Evolutionary conservation across 192 early-diverging fungal genomes (phyloP).

Genomic region (Coemansia sp.): DNA sequence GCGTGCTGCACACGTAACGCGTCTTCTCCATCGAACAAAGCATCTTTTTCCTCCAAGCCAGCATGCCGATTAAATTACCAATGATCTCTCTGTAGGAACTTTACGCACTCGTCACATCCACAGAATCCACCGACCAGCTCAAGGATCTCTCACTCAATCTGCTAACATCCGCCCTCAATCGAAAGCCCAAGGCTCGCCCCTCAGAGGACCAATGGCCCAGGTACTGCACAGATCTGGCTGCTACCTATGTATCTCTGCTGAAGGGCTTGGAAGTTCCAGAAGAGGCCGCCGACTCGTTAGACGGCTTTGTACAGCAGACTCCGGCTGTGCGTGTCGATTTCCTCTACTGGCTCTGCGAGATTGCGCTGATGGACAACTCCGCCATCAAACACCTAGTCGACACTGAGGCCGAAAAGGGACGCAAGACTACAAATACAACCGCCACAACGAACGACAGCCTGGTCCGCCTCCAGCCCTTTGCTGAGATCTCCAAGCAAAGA

Average conservation of each 20-base stretch:
- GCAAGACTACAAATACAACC: conserved; percentile 21
- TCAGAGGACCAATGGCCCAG: conserved; percentile 43
- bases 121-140: conserved; percentile 18
- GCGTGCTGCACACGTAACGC: conserved; percentile 7
- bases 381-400: conserved; percentile 41
- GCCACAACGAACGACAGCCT: conserved; percentile 6
- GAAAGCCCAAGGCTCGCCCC: conserved; percentile 15
- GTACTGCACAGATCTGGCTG: conserved; percentile 38
- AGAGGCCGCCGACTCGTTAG: conserved; percentile 43
- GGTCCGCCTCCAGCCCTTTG: conserved; percentile 38
- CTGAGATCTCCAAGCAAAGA: conserved; percentile 50
- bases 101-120: conserved; percentile 21
- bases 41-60: no score
- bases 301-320: conserved; percentile 29
- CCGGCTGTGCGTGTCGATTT: conserved; percentile 45
- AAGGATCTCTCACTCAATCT: conserved; percentile 33
- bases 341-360: conserved; percentile 48
- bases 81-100: conserved; percentile 30
- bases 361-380: conserved; percentile 39
- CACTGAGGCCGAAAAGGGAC: conserved; percentile 23
- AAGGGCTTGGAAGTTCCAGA: conserved; percentile 45
- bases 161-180: conserved; percentile 30
- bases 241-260: conserved; percentile 30
- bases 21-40: background rate
- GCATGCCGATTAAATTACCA: background rate